Evolutionary conservation across 441 rosid species (phyloP), one percentile per base, ranked within the genome.

Genomic region (Euphorbia schlechtendalii): DNA sequence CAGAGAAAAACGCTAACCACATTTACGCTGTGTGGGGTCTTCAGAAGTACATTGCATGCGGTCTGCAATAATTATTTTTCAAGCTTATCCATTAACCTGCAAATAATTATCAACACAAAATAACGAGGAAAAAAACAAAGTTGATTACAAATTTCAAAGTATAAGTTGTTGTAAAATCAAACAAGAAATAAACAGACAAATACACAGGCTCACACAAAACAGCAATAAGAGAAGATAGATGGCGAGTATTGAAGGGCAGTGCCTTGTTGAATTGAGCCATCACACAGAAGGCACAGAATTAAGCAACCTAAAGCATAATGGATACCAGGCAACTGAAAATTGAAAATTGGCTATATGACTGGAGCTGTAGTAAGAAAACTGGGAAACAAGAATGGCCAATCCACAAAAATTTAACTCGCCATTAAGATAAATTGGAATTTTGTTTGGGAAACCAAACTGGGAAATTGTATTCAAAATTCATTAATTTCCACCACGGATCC

Each of bases 381-480:
- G 22, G 45, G 22, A 32, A 67, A 45, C 56, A 51, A 67, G 55
- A 68, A 48, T 59, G 57, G 41, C 56, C 4, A 17, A 59, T 67
- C 59, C 67, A 55, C 32, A 63, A 70, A 25, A 51, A 43, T n/a
- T 13, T n/a, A 65, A 71, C 81, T 76, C 82, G 73, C 82, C 86
- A 72, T 73, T 63, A 78, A 53, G 71, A 41, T 18, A n/a, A 12
- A 69, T 25, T 25, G 21, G 28, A 17, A 10, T 24, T 36, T 60
- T 40, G 52, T 67, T 34, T n/a, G 20, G 53, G 70, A 30, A 72
- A 70, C 72, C 80, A 71, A 54, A 76, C 55, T 15, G 76, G 32
- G 79, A 72, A 75, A 80, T 66, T 66, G 74, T 80, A 70, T 80
- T 71, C 79, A 70, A 65, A 80, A 74, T 82, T 84, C 85, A 79